A percentile compares a stretch with the other conserved stretches of the same genome.
phyloP scores from a whole-genome alignment of 1,284 basidiomycete species.

The Lentinula novae-zelandiae region DNA sequence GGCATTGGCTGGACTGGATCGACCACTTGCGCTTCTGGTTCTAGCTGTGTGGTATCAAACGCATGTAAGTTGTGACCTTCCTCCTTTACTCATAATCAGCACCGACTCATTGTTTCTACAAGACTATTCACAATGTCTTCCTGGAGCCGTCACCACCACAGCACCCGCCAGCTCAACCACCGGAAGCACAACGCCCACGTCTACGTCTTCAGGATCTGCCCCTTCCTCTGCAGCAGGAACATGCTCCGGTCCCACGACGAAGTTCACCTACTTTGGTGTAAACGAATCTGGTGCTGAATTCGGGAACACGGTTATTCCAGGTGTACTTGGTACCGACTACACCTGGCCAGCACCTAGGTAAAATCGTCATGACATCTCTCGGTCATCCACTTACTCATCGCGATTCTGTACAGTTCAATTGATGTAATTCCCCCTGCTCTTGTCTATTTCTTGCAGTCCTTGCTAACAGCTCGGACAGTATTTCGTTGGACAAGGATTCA shows the following conservation, averaged over 20 bases:
- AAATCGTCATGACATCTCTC: background rate
- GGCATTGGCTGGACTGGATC: constrained; percentile 32
- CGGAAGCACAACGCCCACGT: constrained; percentile 13
- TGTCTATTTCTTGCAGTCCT: constrained; percentile 4
- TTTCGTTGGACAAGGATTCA: constrained; percentile 55
- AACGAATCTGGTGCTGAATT: constrained; percentile 62
- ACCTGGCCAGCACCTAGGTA: constrained; percentile 19
- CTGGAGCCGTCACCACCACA: constrained; percentile 18
- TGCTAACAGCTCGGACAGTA: constrained; percentile 28
- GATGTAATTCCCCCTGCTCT: constrained; percentile 9
- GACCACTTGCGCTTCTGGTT: constrained; percentile 33
- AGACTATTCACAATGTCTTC: constrained; percentile 40
- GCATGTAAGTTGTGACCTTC: constrained; percentile 25
- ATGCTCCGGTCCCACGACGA: constrained; percentile 39
- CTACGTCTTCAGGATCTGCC: constrained; percentile 16
- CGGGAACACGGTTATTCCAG: constrained; percentile 43
- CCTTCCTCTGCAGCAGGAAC: constrained; percentile 21
- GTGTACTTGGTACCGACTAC: constrained; percentile 26
- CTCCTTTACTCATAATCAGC: background rate
- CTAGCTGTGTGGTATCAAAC: constrained; percentile 30
- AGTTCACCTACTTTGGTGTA: constrained; percentile 63
- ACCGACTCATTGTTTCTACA: background rate
- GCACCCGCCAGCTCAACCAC: constrained; percentile 10
- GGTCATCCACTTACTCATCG: background rate
- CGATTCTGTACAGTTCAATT: constrained; percentile 11